Percentiles rank a stretch among this genome's conserved stretches.
Conservation (phyloP, 1,284 basidiomycete genomes). For the Rhodofomes roseus region DNA sequence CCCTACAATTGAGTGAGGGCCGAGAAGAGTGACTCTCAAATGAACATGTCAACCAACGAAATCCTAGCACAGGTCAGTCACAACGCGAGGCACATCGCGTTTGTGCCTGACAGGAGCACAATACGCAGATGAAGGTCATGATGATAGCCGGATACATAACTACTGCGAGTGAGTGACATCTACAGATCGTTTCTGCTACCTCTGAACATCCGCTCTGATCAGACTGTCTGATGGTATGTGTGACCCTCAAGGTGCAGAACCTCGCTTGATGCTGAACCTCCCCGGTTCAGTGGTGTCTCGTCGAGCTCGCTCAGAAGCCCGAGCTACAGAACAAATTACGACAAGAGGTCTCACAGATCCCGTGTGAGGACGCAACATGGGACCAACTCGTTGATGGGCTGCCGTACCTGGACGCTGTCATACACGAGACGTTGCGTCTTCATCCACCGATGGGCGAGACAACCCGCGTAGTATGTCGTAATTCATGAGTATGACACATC, state of each 20-base stretch:
- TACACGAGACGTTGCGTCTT: conserved; percentile 24
- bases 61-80: too few species aligned
- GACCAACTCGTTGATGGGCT: conserved; percentile 26
- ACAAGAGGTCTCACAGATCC: conserved; percentile 32
- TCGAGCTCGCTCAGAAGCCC: conserved; percentile 29
- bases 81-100: too few species aligned
- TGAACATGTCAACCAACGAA: too few species aligned
- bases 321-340: conserved; percentile 37
- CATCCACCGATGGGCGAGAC: conserved; percentile 18
- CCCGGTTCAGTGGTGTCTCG: conserved; percentile 24
- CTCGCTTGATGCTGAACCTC: too few species aligned
- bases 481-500: too few species aligned
- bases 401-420: conserved; percentile 33
- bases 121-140: conserved; percentile 32
- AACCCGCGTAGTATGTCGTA: conserved; percentile 14
- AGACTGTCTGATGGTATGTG: too few species aligned
- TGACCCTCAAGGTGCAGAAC: too few species aligned
- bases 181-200: too few species aligned
- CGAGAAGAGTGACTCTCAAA: too few species aligned
- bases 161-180: conserved; percentile 29
- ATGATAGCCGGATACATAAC: conserved; percentile 40
- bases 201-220: too few species aligned
- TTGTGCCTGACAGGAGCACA: too few species aligned
- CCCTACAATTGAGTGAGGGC: too few species aligned
- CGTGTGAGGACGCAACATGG: conserved; percentile 27